Evolutionary conservation across 352 stramenopile species (phyloP), one percentile per base, ranked within the genome.

Genomic region (Pythium scleroteichum): DNA sequence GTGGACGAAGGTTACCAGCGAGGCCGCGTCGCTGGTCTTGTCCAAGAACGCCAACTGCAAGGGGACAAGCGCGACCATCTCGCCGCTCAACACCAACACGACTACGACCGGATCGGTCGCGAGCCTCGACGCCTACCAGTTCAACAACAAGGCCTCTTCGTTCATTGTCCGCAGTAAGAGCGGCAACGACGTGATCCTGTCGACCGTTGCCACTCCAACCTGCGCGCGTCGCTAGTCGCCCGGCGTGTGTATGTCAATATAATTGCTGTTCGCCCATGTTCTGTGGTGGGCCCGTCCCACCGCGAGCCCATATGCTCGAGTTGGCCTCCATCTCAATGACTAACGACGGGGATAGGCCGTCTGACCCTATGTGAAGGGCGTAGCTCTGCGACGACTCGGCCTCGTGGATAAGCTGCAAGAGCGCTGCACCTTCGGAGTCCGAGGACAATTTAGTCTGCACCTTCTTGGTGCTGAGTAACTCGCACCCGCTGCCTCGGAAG

Each of bases 321-420:
- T 10, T 35, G 10, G 5, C 29, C 10, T 35, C 29, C 29, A 35
- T 35, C 40, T 17, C 26, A 6, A 41, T 23, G 16, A 38, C 40
- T 20, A 29, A 17, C 5, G 24, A 44, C 7, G 23, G 16, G 0
- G 70, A 62, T 17, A 66, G 57, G 3, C 70, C 70, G 35, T 84
- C 72, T 1, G 61, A 67, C n/a, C 75, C 74, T 0, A 86, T 40
- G 59, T 84, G 77, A 26, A 86, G 22, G 12, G 75, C 52, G 12
- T 81, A 60, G 24, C 69, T 49, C 7, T 33, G 6, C 1, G 44
- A 56, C 2, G 9, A 27, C 16, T 59, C 58, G 8, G 64, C 59
- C 27, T 82, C 72, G 20, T 68, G 68, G 16, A 82, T 46, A 32
- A 84, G 41, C 20, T 45, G 52, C 3, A 73, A 50, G 33, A 84